Evolutionary conservation across 1,284 basidiomycete species (phyloP), one percentile per base, ranked within the genome.

Genomic region (Ceratobasidium sp.): DNA sequence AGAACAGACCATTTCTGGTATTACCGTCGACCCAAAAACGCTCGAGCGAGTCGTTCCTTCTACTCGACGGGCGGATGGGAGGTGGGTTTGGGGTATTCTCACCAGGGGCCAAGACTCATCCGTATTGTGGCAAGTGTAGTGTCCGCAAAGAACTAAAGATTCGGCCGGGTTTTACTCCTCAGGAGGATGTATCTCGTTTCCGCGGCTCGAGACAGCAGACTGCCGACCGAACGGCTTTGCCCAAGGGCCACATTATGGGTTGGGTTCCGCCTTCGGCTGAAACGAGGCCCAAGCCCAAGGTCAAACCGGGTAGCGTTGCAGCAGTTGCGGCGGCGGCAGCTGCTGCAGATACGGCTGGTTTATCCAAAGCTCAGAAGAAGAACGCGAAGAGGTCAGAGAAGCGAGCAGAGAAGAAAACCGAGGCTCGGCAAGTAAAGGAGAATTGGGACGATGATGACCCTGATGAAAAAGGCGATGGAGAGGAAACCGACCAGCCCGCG

Each of bases 151-250:
- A 98, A 81, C 85, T 93, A 76, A 96, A 92, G 84, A 91, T 98
- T 77, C 88, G 95, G 41, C 95, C 95, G 0, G 96, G 96, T 0
- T 98, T 91, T 83, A 97, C 95, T 0, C 96, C 96, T 0, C 93
- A 95, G 81, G 96, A 98, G 82, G 96, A 98, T 83, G 88, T 98
- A 14, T 86, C 87, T 41, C 89, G 90, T 49, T 98, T 96, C 82
- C 88, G 94, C 59, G 89, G 92, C 27, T 86, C 89, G 58, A 88
- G 89, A 46, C 92, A 94, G 81, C 84, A 87, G 61, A 89, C 91
- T 79, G 86, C 89, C 82, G 93, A 95, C 75, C 81, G 85, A 31
- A 86, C 82, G 77, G 76, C 84, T 5, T 82, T 92, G 1, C 90
- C 90, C 22, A 93, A 91, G 80, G 92, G 92, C 14, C 90, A 92